A percentile compares a stretch with the other conserved stretches of the same genome.
Conservation (phyloP, 306 rosid genomes). For the Begonia peltatifolia region DNA sequence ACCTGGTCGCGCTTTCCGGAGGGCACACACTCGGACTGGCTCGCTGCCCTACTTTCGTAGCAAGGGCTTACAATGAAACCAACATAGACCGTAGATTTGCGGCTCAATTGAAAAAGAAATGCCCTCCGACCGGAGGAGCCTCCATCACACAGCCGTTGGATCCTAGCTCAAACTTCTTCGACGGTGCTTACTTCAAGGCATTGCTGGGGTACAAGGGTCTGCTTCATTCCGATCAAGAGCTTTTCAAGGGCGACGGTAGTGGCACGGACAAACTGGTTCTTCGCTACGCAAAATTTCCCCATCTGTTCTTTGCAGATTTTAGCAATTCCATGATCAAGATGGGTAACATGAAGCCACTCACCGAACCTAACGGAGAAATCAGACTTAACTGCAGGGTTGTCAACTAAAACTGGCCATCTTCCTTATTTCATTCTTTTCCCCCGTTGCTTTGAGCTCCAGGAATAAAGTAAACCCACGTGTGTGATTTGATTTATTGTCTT, state of each 20-base stretch:
- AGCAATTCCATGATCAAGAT: constrained; percentile 21
- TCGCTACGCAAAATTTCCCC: neutral
- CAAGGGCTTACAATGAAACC: constrained; percentile 21
- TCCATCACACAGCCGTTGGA: constrained; percentile 15
- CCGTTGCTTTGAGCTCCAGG: neutral
- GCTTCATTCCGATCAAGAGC: constrained; percentile 31
- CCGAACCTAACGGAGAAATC: constrained; percentile 14
- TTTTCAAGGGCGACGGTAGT: constrained; percentile 20
- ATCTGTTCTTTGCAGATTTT: neutral
- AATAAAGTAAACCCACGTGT: neutral
- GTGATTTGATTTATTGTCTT: neutral
- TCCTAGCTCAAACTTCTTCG: constrained; percentile 11
- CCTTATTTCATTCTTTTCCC: too few species aligned
- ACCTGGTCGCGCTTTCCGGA: constrained; percentile 18
- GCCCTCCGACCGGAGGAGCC: constrained; percentile 18
- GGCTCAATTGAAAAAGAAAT: constrained; percentile 2
- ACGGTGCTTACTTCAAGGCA: constrained; percentile 13
- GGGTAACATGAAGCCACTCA: constrained; percentile 26
- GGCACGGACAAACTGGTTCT: neutral
- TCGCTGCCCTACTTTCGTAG: constrained; percentile 9
- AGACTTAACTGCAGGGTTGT: constrained; percentile 16
- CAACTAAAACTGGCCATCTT: constrained; percentile 5
- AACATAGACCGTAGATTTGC: constrained; percentile 16
- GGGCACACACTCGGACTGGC: constrained; percentile 36
- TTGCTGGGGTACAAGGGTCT: constrained; percentile 21